phyloP scores from a whole-genome alignment of 2,329 filamentous ascomycete species.

The Alternaria sp. region DNA sequence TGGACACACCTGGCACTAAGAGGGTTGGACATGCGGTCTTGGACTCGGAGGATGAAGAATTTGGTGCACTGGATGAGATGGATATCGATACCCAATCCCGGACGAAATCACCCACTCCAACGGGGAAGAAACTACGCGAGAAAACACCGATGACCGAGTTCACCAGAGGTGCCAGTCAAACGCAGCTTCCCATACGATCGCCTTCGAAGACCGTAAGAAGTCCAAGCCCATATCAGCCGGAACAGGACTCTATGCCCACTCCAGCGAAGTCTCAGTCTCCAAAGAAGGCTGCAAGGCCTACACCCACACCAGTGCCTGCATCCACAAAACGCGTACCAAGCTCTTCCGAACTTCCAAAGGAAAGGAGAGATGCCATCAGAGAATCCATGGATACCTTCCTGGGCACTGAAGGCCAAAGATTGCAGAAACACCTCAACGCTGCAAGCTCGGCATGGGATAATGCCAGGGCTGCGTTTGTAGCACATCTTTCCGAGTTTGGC shows the following conservation, averaged over 20 bases:
- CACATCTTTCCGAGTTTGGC: conserved; percentile 33
- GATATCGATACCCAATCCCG: conserved; percentile 24
- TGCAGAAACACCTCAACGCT: conserved; percentile 32
- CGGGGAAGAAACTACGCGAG: conserved; percentile 13
- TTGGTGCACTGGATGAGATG: conserved; percentile 35
- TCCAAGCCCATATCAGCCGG: conserved; percentile 20
- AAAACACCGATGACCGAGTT: conserved; percentile 20
- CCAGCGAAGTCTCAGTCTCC: conserved; percentile 29
- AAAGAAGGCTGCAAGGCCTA: conserved; percentile 15
- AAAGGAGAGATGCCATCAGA: conserved; percentile 28
- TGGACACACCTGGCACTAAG: conserved; percentile 19
- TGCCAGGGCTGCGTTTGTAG: conserved; percentile 31
- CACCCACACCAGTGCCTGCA: background rate
- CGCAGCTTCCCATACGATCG: conserved; percentile 32
- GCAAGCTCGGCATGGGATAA: conserved; percentile 35
- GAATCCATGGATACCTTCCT: conserved; percentile 33
- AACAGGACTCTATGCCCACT: conserved; percentile 25
- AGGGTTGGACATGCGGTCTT: conserved; percentile 29
- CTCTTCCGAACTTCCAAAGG: conserved; percentile 37
- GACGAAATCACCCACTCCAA: conserved; percentile 15
- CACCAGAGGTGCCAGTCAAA: conserved; percentile 12
- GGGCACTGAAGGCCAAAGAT: conserved; percentile 26
- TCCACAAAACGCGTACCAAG: conserved; percentile 7
- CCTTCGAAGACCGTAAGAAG: conserved; percentile 29
- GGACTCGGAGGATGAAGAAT: conserved; percentile 44